Conservation (phyloP, 352 stramenopile genomes). For the Salisapilia sapeloensis region DNA sequence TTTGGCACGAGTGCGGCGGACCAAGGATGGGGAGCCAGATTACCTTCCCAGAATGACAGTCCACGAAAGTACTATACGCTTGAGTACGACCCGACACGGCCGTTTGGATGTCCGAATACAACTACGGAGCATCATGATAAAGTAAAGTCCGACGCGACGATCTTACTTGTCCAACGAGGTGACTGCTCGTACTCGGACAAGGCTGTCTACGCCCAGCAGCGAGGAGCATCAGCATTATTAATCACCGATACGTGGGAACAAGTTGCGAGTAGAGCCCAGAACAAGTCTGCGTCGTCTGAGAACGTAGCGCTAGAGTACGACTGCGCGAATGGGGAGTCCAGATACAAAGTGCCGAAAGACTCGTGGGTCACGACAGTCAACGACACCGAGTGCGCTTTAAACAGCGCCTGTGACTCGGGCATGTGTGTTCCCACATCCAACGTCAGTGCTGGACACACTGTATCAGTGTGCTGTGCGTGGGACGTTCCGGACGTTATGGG, state of each 20-base stretch:
- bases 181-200: constrained; percentile 65
- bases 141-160: constrained; percentile 4
- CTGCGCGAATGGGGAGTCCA: constrained; percentile 26
- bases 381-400: constrained; percentile 20
- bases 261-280: constrained; percentile 42
- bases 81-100: constrained; percentile 27
- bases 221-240: constrained; percentile 48
- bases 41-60: constrained; percentile 22
- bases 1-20: constrained; percentile 35
- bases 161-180: constrained; percentile 49
- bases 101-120: constrained; percentile 25
- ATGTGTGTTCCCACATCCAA: constrained; percentile 44
- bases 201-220: constrained; percentile 37
- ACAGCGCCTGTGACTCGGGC: constrained; percentile 22
- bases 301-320: constrained; percentile 31
- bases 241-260: constrained; percentile 55
- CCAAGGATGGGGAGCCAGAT: constrained; percentile 24
- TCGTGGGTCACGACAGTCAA: constrained; percentile 18
- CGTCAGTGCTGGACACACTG: constrained; percentile 19
- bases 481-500: constrained; percentile 60
- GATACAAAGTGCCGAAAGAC: too few relatives aligned
- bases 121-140: constrained; percentile 10
- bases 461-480: constrained; percentile 74
- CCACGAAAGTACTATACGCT: constrained; percentile 21
- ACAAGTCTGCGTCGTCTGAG: constrained; percentile 9